Conservation (phyloP, 2,329 filamentous ascomycete genomes). For the Colletotrichum tropicale region DNA sequence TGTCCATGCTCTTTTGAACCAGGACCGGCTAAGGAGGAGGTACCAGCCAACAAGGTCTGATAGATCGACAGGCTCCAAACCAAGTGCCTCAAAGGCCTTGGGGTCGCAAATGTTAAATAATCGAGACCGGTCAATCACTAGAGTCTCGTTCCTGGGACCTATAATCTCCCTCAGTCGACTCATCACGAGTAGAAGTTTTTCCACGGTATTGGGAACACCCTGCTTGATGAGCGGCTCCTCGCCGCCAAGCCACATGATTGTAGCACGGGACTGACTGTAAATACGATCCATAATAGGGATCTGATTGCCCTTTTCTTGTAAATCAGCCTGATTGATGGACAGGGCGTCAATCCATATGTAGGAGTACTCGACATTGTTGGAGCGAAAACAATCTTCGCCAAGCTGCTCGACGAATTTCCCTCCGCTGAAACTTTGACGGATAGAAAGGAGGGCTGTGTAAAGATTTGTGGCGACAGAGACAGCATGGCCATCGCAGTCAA, state of each 20-base stretch:
- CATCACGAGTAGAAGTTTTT: background rate
- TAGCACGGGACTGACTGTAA: background rate
- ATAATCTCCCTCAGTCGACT: accelerated
- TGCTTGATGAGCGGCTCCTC: background rate
- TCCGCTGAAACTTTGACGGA: accelerated
- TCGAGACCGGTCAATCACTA: accelerated
- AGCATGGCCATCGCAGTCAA: background rate
- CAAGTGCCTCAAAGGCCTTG: accelerated
- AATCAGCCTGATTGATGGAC: background rate
- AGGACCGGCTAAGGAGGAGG: background rate
- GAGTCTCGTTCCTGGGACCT: accelerated
- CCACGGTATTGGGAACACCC: background rate
- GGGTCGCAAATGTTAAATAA: accelerated
- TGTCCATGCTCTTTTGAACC: background rate
- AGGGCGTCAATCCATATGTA: background rate
- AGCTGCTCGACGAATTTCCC: accelerated
- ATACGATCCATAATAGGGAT: background rate
- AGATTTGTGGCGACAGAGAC: background rate
- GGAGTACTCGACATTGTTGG: background rate
- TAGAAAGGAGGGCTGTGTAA: background rate
- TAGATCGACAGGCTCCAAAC: background rate
- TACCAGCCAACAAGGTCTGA: background rate
- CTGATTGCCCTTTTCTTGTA: background rate
- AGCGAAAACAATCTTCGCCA: background rate
- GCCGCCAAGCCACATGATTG: background rate